Evolutionary conservation across 495 filamentous ascomycete genomes (phyloP).

Genomic region (Lasiosphaeris hirsuta): DNA sequence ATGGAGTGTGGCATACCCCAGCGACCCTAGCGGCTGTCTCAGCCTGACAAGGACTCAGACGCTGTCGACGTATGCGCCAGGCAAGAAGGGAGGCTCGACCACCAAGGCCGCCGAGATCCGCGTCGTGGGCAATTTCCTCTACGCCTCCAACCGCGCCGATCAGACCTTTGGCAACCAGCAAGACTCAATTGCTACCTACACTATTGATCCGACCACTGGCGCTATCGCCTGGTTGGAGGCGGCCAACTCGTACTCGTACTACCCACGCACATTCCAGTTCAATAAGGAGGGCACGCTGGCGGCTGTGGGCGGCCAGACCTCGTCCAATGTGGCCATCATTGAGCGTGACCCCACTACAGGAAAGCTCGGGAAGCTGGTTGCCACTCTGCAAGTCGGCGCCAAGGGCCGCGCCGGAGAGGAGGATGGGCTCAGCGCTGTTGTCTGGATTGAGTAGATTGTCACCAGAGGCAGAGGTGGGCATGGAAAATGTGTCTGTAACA

Average conservation of each 20-base stretch:
- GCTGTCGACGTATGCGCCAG: conserved; percentile 35
- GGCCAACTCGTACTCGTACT: conserved; percentile 42
- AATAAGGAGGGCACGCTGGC: conserved; percentile 60
- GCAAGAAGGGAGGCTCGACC: conserved; percentile 29
- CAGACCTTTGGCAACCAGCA: conserved; percentile 39
- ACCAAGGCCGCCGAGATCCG: conserved; percentile 46
- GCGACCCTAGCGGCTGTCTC: conserved; percentile 29
- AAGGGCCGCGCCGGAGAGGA: conserved; percentile 42
- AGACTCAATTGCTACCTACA: conserved; percentile 41
- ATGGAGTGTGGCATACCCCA: conserved; percentile 39
- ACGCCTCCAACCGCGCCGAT: conserved; percentile 44
- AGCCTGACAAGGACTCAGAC: conserved; percentile 34
- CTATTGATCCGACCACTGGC: conserved; percentile 30
- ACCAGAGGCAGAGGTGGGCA: not conserved
- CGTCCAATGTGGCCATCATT: conserved; percentile 59
- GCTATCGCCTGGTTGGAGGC: conserved; percentile 36
- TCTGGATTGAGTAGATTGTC: conserved; percentile 39
- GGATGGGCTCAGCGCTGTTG: conserved; percentile 43
- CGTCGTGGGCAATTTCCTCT: conserved; percentile 38
- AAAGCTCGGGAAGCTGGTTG: conserved; percentile 49
- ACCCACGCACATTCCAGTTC: conserved; percentile 58
- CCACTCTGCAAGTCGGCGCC: conserved; percentile 37
- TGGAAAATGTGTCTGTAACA: too few species aligned
- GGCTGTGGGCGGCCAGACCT: conserved; percentile 63
- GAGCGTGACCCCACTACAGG: conserved; percentile 53